phyloP scores from a whole-genome alignment of 2,329 filamentous ascomycete genomes.

The Nemania abortiva region DNA sequence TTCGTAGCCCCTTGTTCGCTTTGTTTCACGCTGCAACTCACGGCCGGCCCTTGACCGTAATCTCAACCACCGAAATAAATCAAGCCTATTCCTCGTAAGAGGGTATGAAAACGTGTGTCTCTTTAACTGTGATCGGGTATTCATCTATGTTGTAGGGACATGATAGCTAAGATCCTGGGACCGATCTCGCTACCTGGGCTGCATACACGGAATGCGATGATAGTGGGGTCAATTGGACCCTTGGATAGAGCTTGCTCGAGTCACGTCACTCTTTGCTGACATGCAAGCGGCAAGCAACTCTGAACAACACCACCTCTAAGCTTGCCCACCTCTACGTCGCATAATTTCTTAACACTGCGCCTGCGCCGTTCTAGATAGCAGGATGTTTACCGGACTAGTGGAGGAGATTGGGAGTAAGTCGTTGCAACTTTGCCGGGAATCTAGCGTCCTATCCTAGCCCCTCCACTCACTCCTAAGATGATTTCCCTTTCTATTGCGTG shows the following conservation, averaged over 20 bases:
- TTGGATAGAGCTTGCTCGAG: slow-evolving; percentile 1
- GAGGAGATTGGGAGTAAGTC: slow-evolving; percentile 90
- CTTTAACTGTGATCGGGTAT: neutral
- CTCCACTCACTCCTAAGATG: slow-evolving; percentile 10
- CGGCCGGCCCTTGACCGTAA: too few species aligned
- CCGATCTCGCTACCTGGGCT: slow-evolving; percentile 2
- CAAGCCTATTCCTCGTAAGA: neutral
- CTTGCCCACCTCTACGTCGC: slow-evolving; percentile 4
- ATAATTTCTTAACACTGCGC: slow-evolving; percentile 4
- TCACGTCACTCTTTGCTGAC: neutral
- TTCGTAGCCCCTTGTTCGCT: too few species aligned
- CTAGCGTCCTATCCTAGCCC: slow-evolving; percentile 12
- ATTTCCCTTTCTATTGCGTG: slow-evolving; percentile 22
- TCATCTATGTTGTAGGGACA: neutral
- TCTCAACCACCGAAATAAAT: neutral
- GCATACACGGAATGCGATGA: slow-evolving; percentile 20
- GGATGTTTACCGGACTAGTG: slow-evolving; percentile 96
- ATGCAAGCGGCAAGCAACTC: neutral
- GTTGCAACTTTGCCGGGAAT: slow-evolving; percentile 12
- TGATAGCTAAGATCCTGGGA: neutral
- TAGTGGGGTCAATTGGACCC: slow-evolving; percentile 33
- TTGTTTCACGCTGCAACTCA: too few species aligned
- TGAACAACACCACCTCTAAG: slow-evolving; percentile 7
- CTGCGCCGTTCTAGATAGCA: slow-evolving; percentile 5
- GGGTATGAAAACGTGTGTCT: neutral